Base-by-base conservation (phyloP, 192 early-diverging fungal species). In the Rhizophagus clarus region DNA sequence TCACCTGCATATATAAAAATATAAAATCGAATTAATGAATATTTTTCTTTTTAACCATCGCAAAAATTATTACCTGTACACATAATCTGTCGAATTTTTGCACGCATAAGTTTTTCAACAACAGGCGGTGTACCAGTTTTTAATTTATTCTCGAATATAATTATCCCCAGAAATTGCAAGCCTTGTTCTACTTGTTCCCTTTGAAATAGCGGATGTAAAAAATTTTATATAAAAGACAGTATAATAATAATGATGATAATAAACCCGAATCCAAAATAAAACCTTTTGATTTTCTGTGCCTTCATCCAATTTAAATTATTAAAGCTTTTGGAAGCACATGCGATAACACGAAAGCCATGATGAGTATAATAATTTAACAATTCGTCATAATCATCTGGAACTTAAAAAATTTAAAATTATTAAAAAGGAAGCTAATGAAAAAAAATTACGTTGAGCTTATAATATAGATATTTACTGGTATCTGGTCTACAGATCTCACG, bases 81-180 rank as follows among this genome's bases (percentile, higher is more conserved):
- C 98, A 99, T 99, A 61, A 98, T 92, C 86, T 96, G 95, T 34
- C 97, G 89, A 72, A 99, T 97, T 24, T 89, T 87, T 14, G 98
- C 98, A 29, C 88, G 88, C 31, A 90, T 85, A 26, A 99, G 87
- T 37, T 90, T 91, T 40, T 92, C 87, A 10, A 99, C 87, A 4
- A 96, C 94, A 4, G 90, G 85, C 17, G 91, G 85, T 0, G 97
- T 97, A 5, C 92, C 92, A 4, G 94, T 91, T 80, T 99, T 99
- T 31, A 99, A 84, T 88, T 97, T 99, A 90, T 99, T 99, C 82
- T 99, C 98, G 90, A 99, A 99, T 29, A 99, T 90, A 61, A 99
- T 90, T 72, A 99, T 96, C 1, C 97, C 98, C 72, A 99, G 84
- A 84, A 99, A 99, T 4, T 91, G 85, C 67, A 99, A 80, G 37